Conservation (phyloP, 805 yeast genomes). For the Lipomyces starkeyi region DNA sequence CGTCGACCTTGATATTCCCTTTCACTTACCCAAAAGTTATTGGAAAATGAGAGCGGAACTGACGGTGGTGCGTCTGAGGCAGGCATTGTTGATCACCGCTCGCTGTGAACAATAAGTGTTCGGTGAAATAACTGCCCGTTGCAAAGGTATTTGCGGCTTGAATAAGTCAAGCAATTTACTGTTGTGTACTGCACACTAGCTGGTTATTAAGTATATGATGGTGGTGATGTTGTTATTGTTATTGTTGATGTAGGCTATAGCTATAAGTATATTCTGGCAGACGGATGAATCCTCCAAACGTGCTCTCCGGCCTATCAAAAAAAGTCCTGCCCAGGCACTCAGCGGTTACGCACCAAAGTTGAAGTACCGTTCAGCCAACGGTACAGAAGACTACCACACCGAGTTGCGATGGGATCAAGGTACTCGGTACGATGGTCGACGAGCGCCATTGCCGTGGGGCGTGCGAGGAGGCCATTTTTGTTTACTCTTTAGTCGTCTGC, state of each 20-base stretch:
- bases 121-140: background rate
- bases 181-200: no score
- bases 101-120: background rate
- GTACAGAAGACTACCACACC: background rate
- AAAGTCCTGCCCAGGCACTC: background rate
- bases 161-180: no score
- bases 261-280: no score
- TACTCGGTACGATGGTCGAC: background rate
- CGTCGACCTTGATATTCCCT: background rate
- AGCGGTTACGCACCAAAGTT: background rate
- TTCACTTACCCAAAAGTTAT: conserved; percentile 39
- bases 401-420: background rate
- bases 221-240: no score
- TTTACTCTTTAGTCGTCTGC: background rate
- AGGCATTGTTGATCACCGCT: conserved; percentile 12
- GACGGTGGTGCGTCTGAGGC: conserved; percentile 27
- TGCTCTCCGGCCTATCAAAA: no score
- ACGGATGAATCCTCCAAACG: no score
- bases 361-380: background rate
- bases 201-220: no score
- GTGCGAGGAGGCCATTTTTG: background rate
- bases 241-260: no score
- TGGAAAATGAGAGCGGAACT: conserved; percentile 39
- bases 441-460: background rate
- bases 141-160: no score